Evolutionary conservation across 306 rosid genomes (phyloP).

Genomic region (Vigna unguiculata): DNA sequence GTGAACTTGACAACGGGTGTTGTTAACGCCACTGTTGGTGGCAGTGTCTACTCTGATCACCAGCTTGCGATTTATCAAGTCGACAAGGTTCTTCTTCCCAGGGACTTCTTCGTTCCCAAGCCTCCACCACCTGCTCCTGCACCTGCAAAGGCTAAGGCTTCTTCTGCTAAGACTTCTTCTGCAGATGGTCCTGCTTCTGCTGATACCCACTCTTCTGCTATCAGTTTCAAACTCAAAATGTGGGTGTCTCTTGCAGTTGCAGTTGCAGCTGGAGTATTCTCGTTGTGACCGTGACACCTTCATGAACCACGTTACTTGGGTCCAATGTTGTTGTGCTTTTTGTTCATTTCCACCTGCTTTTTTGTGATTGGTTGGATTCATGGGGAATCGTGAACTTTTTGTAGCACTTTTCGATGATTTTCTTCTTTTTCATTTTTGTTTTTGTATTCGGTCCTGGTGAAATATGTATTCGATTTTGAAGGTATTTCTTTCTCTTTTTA

Average conservation of each 20-base stretch:
- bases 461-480: slow-evolving; percentile 35
- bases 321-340: slow-evolving; percentile 37
- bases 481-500: not conserved
- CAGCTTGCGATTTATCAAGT: slow-evolving; percentile 76
- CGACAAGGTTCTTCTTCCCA: slow-evolving; percentile 68
- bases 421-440: not conserved
- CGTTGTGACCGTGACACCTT: slow-evolving; percentile 39
- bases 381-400: slow-evolving; percentile 25
- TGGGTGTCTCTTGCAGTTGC: slow-evolving; percentile 13
- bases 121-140: slow-evolving; percentile 62
- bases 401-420: slow-evolving; percentile 42
- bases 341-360: slow-evolving; percentile 23
- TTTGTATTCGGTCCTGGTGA: slow-evolving; percentile 31
- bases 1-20: slow-evolving; percentile 70
- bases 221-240: slow-evolving; percentile 24
- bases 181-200: slow-evolving; percentile 40
- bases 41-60: slow-evolving; percentile 67
- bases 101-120: slow-evolving; percentile 61
- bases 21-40: slow-evolving; percentile 68
- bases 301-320: slow-evolving; percentile 1
- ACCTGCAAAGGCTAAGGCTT: slow-evolving; percentile 46
- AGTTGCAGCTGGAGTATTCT: slow-evolving; percentile 14
- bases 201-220: slow-evolving; percentile 43
- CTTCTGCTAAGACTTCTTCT: slow-evolving; percentile 51
- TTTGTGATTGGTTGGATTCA: slow-evolving; percentile 28